These are phyloP conservation scores for Globisporangium barbulae DNA, from an alignment of 352 stramenopile species.

Conservation along the genomic window DNA sequence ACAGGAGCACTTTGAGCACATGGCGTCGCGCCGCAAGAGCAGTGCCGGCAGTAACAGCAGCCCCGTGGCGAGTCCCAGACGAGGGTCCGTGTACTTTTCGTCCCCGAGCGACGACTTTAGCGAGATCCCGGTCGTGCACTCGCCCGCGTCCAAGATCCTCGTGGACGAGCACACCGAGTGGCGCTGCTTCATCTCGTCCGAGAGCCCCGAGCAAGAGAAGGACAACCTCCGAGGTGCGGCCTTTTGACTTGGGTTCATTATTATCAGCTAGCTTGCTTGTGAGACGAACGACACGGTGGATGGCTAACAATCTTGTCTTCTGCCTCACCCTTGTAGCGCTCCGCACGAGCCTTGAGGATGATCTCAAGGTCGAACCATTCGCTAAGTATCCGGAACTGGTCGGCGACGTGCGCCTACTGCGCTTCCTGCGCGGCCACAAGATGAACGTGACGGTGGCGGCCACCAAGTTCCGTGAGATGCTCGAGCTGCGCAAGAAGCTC, in stretches of 20 bases:
- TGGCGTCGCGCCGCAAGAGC: slow-evolving; percentile 21
- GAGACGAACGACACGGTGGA: background rate
- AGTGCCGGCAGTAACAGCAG: background rate
- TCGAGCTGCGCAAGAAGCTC: slow-evolving; percentile 52
- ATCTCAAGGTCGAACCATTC: slow-evolving; percentile 36
- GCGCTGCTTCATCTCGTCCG: slow-evolving; percentile 63
- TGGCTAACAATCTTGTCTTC: background rate
- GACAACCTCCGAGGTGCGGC: slow-evolving; percentile 50
- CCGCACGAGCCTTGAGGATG: slow-evolving; percentile 55
- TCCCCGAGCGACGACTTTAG: slow-evolving; percentile 27
- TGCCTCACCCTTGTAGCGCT: slow-evolving; percentile 29
- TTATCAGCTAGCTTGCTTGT: background rate
- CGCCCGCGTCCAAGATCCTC: slow-evolving; percentile 48
- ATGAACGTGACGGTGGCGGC: slow-evolving; percentile 64
- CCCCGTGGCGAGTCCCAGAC: background rate
- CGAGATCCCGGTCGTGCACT: slow-evolving; percentile 60
- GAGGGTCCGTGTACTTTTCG: background rate
- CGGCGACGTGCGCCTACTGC: slow-evolving; percentile 58
- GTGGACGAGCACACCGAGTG: slow-evolving; percentile 61
- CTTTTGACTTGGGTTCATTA: background rate
- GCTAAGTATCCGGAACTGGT: slow-evolving; percentile 48
- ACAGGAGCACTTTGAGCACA: slow-evolving; percentile 37
- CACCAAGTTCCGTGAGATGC: slow-evolving; percentile 64
- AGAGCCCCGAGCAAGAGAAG: slow-evolving; percentile 58
- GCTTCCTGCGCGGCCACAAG: slow-evolving; percentile 72